Conservation (phyloP, 805 yeast genomes). For the Isabelozyma rhagii region DNA sequence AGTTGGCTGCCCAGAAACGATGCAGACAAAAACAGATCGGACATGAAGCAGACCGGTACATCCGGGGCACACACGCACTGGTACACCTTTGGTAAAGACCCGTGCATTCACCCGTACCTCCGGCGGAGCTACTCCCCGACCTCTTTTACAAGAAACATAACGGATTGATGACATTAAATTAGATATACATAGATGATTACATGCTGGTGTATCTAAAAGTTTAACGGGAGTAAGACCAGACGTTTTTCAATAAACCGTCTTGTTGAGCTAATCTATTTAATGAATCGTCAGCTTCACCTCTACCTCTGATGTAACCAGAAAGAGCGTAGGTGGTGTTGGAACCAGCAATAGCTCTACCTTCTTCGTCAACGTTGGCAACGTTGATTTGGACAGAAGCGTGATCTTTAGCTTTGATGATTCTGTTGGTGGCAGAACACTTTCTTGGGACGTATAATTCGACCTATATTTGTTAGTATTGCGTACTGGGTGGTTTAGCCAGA, state of each 20-base stretch:
- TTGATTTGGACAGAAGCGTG: conserved; percentile 99
- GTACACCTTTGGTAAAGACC: neutral
- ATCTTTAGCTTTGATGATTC: conserved; percentile 99
- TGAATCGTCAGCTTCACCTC: conserved; percentile 99
- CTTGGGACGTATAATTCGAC: conserved; percentile 99
- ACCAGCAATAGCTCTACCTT: conserved; percentile 92
- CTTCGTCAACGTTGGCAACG: conserved; percentile 97
- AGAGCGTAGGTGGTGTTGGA: conserved; percentile 92
- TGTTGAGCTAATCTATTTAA: conserved; percentile 98
- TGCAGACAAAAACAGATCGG: too few species aligned
- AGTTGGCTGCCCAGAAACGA: neutral
- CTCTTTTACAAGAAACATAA: too few species aligned
- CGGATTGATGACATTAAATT: conserved; percentile 18
- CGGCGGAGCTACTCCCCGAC: neutral
- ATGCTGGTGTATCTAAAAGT: conserved; percentile 8
- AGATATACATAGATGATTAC: conserved; percentile 16
- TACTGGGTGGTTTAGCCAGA: neutral
- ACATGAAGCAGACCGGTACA: too few species aligned
- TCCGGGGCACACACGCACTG: too few species aligned
- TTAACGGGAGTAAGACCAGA: conserved; percentile 93
- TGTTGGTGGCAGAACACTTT: conserved; percentile 99
- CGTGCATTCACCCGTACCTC: neutral
- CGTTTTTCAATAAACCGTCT: conserved; percentile 96
- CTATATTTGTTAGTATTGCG: conserved; percentile 43
- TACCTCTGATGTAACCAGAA: conserved; percentile 94